Evolutionary conservation across 1,139 yeast species (phyloP), one percentile per base, ranked within the genome.

Genomic region (Hansenula lynferdii): DNA sequence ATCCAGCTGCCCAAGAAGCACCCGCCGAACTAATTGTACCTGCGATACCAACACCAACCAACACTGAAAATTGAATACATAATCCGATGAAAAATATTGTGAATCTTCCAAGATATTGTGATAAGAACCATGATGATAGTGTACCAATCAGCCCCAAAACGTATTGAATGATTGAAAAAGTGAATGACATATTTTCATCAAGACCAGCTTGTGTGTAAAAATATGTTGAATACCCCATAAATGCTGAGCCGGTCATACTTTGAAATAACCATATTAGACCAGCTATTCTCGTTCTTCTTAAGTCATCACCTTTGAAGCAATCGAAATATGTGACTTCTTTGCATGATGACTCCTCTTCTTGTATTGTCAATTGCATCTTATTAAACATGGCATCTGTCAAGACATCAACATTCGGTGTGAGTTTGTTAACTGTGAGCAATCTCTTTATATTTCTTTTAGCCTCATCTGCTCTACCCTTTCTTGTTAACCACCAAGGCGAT

Each of bases 231-330:
- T 71, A 75, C 17, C 58, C 53, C 70, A 72, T 72, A 50, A 76
- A 64, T 3, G 75, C 59, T 6, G 76, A 64, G 40, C 81, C 81
- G 28, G 78, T 69, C 43, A 70, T 61, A 39, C 65, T 64, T 51
- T 75, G 81, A 39, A 69, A 60, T 38, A 70, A 49, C 73, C 77
- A 75, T 7, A 67, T 61, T 25, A 68, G 28, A 12, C 71, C 56
- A 11, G 79, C 68, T 33, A 76, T 56, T 50, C 75, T 62, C 2
- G 82, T 75, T 64, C 81, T 69, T 58, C 80, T 67, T 20, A 63
- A 56, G 52, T 75, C 67, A 4, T 51, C 42, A 6, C 72, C 72
- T 42, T 55, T 65, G 61, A 75, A 72, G 47, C 80, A 75, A 40
- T 72, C 77, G 18, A 45, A 28, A 50, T 67, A 69, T 2, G 70